Base-by-base conservation (phyloP, 2,329 filamentous ascomycete genomes). In the Endocalyx cinctus region DNA sequence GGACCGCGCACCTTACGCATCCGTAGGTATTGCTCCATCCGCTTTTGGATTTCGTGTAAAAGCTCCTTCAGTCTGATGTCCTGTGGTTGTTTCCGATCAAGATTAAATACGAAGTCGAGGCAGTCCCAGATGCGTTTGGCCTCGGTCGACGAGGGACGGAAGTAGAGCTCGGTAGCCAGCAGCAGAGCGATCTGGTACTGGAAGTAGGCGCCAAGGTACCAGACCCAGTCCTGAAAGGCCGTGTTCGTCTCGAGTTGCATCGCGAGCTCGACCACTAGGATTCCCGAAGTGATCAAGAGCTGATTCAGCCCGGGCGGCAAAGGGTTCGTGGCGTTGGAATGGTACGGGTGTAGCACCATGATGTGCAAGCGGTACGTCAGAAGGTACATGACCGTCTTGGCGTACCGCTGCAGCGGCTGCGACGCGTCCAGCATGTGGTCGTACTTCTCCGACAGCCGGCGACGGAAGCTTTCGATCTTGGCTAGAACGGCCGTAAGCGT, bases 121-220 rank as follows among this genome's bases (percentile, higher is more conserved):
- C 79, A 82, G 20, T 65, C 62, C 82, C 84, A 87, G 37, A 87
- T 82, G 7, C 82, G 72, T 16, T 74, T 69, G 2, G 77, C 76
- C 39, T 83, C 70, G 31, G 67, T 67, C 29, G 71, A 66, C 33
- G 70, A 61, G 0, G 77, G 74, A 25, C 70, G 67, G 29, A 72
- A 70, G 51, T 78, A 82, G 4, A 86, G 61, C 51, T 88, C 82
- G 15, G 77, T 72, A 6, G 85, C 67, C 15, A 89, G 63, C 1
- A 88, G 66, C 19, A 88, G 66, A 0, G 82, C 80, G 5, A 74
- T 70, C 49, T 87, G 84, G 54, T 81, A 86, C 52, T 87, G 83
- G 41, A 84, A 79, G 42, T 83, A 74, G 5, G 84, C 81, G 5
- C 82, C 81, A 10, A 64, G 50, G 46, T 87, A 87, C 84, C 84